Evolutionary conservation across 108 stramenopile genomes (phyloP).

Genomic region (Nitzschia sp.): DNA sequence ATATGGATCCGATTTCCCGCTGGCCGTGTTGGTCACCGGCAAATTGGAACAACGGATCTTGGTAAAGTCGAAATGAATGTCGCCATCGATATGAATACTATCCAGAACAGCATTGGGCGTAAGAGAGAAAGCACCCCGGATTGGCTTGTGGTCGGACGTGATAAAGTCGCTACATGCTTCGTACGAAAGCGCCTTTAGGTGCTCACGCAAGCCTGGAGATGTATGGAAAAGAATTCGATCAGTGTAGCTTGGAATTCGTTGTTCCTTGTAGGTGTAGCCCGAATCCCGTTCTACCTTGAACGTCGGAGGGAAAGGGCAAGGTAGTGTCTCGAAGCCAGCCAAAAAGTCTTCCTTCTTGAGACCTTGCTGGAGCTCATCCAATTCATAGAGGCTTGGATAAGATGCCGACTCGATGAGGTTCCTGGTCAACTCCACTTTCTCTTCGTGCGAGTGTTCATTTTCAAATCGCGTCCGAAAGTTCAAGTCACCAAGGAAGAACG

Average conservation of each 20-base stretch:
- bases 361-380: slow-evolving; percentile 43
- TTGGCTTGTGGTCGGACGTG: slow-evolving; percentile 86
- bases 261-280: slow-evolving; percentile 50
- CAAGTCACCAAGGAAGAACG: slow-evolving; percentile 58
- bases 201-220: slow-evolving; percentile 33
- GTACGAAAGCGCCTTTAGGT: slow-evolving; percentile 50
- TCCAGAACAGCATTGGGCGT: slow-evolving; percentile 36
- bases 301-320: slow-evolving; percentile 66
- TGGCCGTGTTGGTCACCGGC: slow-evolving; percentile 55
- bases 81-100: slow-evolving; percentile 11
- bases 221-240: slow-evolving; percentile 74
- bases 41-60: slow-evolving; percentile 59
- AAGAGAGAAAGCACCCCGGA: slow-evolving; percentile 68
- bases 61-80: slow-evolving; percentile 6
- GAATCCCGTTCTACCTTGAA: slow-evolving; percentile 60
- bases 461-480: slow-evolving; percentile 43
- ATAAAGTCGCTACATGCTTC: slow-evolving; percentile 63
- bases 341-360: slow-evolving; percentile 37
- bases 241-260: slow-evolving; percentile 68
- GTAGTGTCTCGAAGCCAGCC: slow-evolving; percentile 42
- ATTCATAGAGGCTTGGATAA: slow-evolving; percentile 28
- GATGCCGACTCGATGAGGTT: slow-evolving; percentile 27
- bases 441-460: slow-evolving; percentile 28
- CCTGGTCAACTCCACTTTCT: slow-evolving; percentile 14
- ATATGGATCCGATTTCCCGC: slow-evolving; percentile 61